Conservation (phyloP, 2,329 filamentous ascomycete species). For the Sporothrix brasiliensis region DNA sequence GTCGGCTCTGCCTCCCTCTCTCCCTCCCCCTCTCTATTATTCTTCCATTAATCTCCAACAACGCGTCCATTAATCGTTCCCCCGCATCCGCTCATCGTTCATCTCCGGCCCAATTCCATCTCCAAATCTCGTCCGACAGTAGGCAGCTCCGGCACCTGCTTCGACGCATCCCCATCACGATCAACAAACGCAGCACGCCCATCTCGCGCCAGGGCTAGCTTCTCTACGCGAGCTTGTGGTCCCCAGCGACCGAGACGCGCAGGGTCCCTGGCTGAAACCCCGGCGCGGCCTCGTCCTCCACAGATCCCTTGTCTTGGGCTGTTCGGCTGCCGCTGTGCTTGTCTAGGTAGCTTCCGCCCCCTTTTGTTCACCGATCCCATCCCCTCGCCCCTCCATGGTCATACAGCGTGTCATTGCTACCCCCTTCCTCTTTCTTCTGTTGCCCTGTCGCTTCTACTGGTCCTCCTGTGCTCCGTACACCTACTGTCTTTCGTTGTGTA, state of each 20-base stretch:
- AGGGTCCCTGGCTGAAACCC: constrained; percentile 22
- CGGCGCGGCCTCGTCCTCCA: background rate
- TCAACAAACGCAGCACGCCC: background rate
- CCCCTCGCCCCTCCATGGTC: background rate
- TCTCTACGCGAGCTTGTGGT: constrained; percentile 35
- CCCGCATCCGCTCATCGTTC: background rate
- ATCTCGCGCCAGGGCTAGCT: constrained; percentile 23
- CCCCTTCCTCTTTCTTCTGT: constrained; percentile 11
- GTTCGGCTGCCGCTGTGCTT: background rate
- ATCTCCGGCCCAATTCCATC: background rate
- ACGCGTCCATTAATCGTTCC: background rate
- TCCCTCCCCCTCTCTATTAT: background rate
- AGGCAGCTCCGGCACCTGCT: background rate
- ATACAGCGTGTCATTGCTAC: background rate
- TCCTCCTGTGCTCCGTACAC: constrained; percentile 1
- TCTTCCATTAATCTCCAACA: background rate
- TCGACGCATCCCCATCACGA: background rate
- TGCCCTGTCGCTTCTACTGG: background rate
- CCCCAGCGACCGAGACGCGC: constrained; percentile 33
- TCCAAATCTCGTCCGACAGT: background rate
- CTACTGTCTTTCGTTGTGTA: constrained; percentile 7
- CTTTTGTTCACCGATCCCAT: background rate
- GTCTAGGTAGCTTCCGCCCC: background rate
- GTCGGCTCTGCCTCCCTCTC: background rate
- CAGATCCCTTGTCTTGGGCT: background rate